A percentile compares a stretch with the other conserved stretches of the same genome.
phyloP scores from a whole-genome alignment of 352 stramenopile species.

The Phytophthora litchii region DNA sequence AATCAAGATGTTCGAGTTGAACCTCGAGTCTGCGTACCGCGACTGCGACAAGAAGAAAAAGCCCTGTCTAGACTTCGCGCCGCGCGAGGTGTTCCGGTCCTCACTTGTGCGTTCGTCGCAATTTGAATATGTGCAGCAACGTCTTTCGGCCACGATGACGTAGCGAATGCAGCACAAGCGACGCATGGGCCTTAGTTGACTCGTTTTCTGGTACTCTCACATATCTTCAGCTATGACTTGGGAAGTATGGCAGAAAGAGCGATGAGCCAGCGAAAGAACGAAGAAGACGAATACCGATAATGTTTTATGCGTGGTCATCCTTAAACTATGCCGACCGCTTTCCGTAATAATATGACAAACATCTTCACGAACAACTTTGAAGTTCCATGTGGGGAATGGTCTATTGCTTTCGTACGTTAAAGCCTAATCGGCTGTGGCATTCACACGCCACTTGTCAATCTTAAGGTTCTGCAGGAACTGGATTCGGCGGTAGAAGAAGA shows the following conservation, averaged over 20 bases:
- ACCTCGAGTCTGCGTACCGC: slow-evolving; percentile 74
- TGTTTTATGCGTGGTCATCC: slow-evolving; percentile 27
- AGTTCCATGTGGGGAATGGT: slow-evolving; percentile 11
- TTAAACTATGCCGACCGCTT: slow-evolving; percentile 35
- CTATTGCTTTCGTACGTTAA: slow-evolving; percentile 29
- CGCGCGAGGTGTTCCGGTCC: slow-evolving; percentile 78
- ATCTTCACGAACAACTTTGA: slow-evolving; percentile 11
- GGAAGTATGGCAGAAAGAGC: neutral
- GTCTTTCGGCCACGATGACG: slow-evolving; percentile 38
- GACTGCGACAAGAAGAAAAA: slow-evolving; percentile 67
- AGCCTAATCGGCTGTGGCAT: slow-evolving; percentile 39
- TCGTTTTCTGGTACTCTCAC: slow-evolving; percentile 8
- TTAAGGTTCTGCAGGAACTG: slow-evolving; percentile 81
- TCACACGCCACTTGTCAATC: slow-evolving; percentile 83
- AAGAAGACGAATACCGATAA: slow-evolving; percentile 13
- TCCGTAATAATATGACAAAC: slow-evolving; percentile 40
- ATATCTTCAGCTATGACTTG: slow-evolving; percentile 1
- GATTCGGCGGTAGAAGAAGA: slow-evolving; percentile 72
- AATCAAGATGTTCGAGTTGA: slow-evolving; percentile 79
- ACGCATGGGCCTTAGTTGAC: slow-evolving; percentile 8
- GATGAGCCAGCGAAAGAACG: neutral
- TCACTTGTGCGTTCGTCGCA: slow-evolving; percentile 40
- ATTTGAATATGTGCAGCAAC: slow-evolving; percentile 36
- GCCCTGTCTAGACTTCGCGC: slow-evolving; percentile 68
- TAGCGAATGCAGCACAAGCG: slow-evolving; percentile 14